Conservation (phyloP, 1,284 basidiomycete species). For the Trichosporon ovoides region DNA sequence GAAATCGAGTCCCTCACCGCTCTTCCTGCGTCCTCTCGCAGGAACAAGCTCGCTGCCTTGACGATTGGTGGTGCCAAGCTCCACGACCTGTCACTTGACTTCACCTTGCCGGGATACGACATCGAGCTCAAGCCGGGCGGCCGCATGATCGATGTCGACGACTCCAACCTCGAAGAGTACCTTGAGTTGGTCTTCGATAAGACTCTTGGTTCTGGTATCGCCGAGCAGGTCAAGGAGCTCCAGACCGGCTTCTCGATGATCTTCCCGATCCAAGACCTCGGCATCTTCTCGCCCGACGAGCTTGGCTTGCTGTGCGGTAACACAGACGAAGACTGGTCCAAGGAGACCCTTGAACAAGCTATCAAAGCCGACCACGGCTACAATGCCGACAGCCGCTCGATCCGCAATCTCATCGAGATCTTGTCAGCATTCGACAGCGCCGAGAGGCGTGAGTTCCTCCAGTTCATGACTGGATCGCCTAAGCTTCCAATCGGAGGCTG, state of each 20-base stretch:
- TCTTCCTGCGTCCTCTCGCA: conserved; percentile 39
- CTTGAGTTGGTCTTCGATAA: conserved; percentile 72
- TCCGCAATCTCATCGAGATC: conserved; percentile 78
- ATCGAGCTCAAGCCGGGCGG: conserved; percentile 84
- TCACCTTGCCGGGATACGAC: conserved; percentile 91
- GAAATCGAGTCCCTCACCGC: conserved; percentile 47
- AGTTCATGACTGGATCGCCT: conserved; percentile 95
- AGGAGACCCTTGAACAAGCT: conserved; percentile 79
- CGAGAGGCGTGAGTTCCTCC: conserved; percentile 79
- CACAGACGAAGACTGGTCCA: conserved; percentile 87
- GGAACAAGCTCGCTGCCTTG: conserved; percentile 43
- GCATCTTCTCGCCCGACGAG: conserved; percentile 90
- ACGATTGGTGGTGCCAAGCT: conserved; percentile 58
- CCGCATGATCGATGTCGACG: conserved; percentile 69
- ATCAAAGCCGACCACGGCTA: conserved; percentile 98
- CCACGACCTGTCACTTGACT: conserved; percentile 86
- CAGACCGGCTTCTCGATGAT: conserved; percentile 80
- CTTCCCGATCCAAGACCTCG: conserved; percentile 83
- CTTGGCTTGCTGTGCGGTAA: conserved; percentile 91
- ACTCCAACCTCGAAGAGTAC: conserved; percentile 83
- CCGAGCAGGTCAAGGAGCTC: conserved; percentile 71
- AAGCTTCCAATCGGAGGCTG: conserved; percentile 96
- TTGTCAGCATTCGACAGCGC: conserved; percentile 72
- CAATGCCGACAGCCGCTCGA: conserved; percentile 85
- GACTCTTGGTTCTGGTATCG: conserved; percentile 70